Conservation (phyloP, 2,329 filamentous ascomycete genomes). For the Monosporascus sp. region DNA sequence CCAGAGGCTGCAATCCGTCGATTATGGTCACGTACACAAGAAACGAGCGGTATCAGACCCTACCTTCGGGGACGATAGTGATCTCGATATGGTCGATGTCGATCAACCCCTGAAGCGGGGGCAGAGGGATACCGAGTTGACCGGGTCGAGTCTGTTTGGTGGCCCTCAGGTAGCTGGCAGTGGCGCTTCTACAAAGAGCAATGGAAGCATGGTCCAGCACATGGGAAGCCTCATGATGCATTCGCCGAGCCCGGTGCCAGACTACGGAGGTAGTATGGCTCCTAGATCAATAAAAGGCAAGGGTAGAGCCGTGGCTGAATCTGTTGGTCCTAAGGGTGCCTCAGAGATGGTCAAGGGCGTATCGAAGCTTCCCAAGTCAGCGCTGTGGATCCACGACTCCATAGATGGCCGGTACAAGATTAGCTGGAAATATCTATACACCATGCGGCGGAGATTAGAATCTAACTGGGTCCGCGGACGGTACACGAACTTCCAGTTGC, state of each 20-base stretch:
- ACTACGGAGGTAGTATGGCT: constrained; percentile 19
- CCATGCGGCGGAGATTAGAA: constrained; percentile 78
- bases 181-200: constrained; percentile 23
- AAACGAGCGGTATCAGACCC: constrained; percentile 46
- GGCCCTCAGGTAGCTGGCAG: constrained; percentile 17
- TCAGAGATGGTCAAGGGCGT: constrained; percentile 5
- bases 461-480: constrained; percentile 85
- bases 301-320: constrained; percentile 27
- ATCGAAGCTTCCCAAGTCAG: constrained; percentile 35
- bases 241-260: constrained; percentile 26
- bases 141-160: constrained; percentile 22
- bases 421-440: constrained; percentile 93
- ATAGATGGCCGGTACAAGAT: constrained; percentile 54
- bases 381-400: constrained; percentile 47
- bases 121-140: constrained; percentile 15
- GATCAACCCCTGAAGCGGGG: constrained; percentile 25
- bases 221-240: constrained; percentile 31
- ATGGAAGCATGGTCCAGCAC: constrained; percentile 20
- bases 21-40: constrained; percentile 50
- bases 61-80: constrained; percentile 36
- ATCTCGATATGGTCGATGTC: constrained; percentile 44
- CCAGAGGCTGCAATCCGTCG: constrained; percentile 37
- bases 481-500: constrained; percentile 83
- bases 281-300: constrained; percentile 28
- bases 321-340: constrained; percentile 3